Conservation (phyloP, 2,329 filamentous ascomycete species). For the Phyllachora maydis region DNA sequence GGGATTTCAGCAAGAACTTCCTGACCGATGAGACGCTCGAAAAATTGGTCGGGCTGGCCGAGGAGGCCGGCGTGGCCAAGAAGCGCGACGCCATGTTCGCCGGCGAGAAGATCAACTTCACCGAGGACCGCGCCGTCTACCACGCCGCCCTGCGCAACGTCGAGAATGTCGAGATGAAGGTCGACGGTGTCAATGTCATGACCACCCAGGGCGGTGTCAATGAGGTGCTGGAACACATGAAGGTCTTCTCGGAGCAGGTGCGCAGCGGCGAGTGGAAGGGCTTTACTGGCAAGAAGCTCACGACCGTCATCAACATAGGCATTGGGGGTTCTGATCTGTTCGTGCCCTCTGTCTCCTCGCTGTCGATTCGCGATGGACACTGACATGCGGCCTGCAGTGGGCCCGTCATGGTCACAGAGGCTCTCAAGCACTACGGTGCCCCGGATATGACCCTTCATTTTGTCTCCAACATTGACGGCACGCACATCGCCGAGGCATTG, state of each 20-base stretch:
- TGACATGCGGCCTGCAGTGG: slow-evolving; percentile 34
- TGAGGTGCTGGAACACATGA: slow-evolving; percentile 86
- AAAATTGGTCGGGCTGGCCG: slow-evolving; percentile 72
- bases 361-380: slow-evolving; percentile 1
- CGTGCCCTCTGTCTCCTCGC: too few relatives aligned
- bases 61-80: slow-evolving; percentile 78
- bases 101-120: slow-evolving; percentile 98
- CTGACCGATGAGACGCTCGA: slow-evolving; percentile 79
- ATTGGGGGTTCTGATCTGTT: slow-evolving; percentile 98
- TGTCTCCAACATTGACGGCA: slow-evolving; percentile 98
- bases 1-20: slow-evolving; percentile 99
- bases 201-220: slow-evolving; percentile 77
- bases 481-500: slow-evolving; percentile 88
- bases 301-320: slow-evolving; percentile 90
- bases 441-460: slow-evolving; percentile 82
- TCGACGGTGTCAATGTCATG: slow-evolving; percentile 85
- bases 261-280: slow-evolving; percentile 94
- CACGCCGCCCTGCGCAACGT: slow-evolving; percentile 88
- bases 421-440: slow-evolving; percentile 84
- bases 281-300: slow-evolving; percentile 90
- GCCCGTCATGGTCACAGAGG: slow-evolving; percentile 97
- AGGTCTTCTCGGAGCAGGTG: slow-evolving; percentile 90
- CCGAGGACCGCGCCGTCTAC: slow-evolving; percentile 88
- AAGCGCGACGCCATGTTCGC: slow-evolving; percentile 95
- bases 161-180: slow-evolving; percentile 50